Conservation (phyloP, 2,329 filamentous ascomycete genomes). For the Coleophoma cylindrospora region DNA sequence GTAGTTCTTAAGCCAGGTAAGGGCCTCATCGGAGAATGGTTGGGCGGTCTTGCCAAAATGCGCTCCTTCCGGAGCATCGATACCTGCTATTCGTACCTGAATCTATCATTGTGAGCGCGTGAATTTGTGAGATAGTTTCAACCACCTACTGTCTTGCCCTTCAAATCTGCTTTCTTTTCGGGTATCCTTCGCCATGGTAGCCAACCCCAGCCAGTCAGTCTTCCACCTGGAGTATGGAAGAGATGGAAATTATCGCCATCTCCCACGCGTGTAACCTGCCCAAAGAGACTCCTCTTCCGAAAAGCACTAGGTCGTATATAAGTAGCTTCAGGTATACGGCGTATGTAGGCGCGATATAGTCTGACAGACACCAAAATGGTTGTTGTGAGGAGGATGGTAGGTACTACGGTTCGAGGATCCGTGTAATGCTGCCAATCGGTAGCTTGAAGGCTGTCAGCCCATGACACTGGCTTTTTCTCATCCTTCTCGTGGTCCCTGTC, state of each 20-base stretch:
- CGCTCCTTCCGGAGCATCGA: conserved; percentile 88
- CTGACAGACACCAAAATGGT: conserved; percentile 48
- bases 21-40: conserved; percentile 75
- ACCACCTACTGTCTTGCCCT: conserved; percentile 66
- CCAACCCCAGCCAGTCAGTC: conserved; percentile 89
- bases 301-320: conserved; percentile 74
- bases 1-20: conserved; percentile 72
- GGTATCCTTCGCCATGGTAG: conserved; percentile 68
- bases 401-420: conserved; percentile 48
- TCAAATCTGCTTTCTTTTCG: conserved; percentile 60
- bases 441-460: conserved; percentile 38
- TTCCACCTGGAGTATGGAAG: conserved; percentile 91
- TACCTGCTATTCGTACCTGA: conserved; percentile 80
- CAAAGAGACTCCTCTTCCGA: conserved; percentile 71
- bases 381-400: conserved; percentile 48
- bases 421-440: conserved; percentile 49
- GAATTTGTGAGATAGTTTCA: background rate
- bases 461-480: conserved; percentile 30
- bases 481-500: conserved; percentile 17
- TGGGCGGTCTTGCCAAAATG: conserved; percentile 90
- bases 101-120: conserved; percentile 48
- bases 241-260: conserved; percentile 95
- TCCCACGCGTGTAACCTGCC: conserved; percentile 86
- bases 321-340: conserved; percentile 73
- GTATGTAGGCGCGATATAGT: conserved; percentile 72